phyloP scores from a whole-genome alignment of 2,329 filamentous ascomycete species.

The Penicillium crustosum region DNA sequence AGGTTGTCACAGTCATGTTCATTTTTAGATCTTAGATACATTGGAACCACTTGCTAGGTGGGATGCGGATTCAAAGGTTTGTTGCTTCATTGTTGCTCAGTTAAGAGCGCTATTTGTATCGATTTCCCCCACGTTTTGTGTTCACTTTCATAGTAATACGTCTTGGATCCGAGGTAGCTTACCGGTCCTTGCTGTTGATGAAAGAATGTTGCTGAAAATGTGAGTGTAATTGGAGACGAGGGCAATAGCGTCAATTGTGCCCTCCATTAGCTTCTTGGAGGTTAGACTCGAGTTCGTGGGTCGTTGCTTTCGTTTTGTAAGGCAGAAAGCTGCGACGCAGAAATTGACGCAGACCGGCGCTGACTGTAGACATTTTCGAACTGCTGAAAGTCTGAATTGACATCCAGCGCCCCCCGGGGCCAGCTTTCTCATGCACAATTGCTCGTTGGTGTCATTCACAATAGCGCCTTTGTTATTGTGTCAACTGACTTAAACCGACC shows the following conservation, averaged over 20 bases:
- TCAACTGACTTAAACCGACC: not conserved
- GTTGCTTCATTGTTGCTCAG: too few relatives aligned
- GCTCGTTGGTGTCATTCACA: not conserved
- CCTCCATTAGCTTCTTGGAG: not conserved
- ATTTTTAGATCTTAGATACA: not conserved
- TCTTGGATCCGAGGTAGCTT: not conserved
- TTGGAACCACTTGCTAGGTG: not conserved
- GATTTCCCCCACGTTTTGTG: not conserved
- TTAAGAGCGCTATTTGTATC: not conserved
- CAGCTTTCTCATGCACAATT: not conserved
- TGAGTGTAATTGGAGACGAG: conserved; percentile 4
- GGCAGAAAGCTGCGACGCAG: not conserved
- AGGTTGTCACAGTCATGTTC: not conserved
- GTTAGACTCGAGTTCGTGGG: not conserved
- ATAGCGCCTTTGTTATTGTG: not conserved
- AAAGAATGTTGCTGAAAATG: conserved; percentile 4
- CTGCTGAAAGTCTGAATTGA: not conserved
- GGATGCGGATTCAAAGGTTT: not conserved
- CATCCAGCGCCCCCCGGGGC: not conserved
- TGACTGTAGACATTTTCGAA: not conserved
- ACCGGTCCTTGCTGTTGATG: not conserved
- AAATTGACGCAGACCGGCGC: not conserved
- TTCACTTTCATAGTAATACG: not conserved
- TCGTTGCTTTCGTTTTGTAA: conserved; percentile 7
- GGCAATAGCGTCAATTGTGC: not conserved